Conservation (phyloP, 192 early-diverging fungal genomes). For the Coemansia sp. region DNA sequence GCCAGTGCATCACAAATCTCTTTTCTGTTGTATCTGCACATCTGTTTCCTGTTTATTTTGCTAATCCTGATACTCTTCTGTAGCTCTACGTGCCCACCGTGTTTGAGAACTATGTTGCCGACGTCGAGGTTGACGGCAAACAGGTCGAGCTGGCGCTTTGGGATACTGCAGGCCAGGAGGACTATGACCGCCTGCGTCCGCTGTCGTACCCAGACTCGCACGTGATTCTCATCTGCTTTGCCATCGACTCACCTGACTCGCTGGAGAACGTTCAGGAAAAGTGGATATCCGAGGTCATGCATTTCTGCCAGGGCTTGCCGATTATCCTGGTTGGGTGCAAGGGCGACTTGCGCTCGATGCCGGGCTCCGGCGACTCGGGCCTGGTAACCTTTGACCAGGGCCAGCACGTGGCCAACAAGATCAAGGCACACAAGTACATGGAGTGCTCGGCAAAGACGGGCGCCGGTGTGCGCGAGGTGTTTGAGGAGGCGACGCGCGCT, state of each 20-base stretch:
- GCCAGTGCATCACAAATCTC: not conserved
- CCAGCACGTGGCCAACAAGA: constrained; percentile 72
- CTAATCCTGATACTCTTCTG: not conserved
- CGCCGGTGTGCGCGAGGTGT: constrained; percentile 46
- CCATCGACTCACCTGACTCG: constrained; percentile 78
- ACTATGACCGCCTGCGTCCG: constrained; percentile 91
- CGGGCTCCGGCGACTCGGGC: constrained; percentile 29
- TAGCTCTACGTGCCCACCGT: constrained; percentile 82
- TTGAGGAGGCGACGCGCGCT: constrained; percentile 78
- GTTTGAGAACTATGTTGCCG: constrained; percentile 92
- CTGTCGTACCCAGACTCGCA: constrained; percentile 91
- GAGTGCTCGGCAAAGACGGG: constrained; percentile 73
- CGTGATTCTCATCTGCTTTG: constrained; percentile 92
- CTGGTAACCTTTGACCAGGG: constrained; percentile 62
- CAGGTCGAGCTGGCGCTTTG: constrained; percentile 86
- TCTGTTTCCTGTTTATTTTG: not conserved
- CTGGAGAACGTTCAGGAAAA: constrained; percentile 72
- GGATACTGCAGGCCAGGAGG: constrained; percentile 98
- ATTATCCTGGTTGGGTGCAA: constrained; percentile 50
- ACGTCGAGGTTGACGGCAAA: constrained; percentile 78
- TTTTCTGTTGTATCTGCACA: not conserved
- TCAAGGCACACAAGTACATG: constrained; percentile 82
- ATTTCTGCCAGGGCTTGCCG: constrained; percentile 25
- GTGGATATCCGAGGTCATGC: constrained; percentile 40
- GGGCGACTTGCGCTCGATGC: constrained; percentile 45